Evolutionary conservation across 495 filamentous ascomycete genomes (phyloP).

Genomic region (Neurospora sp.): DNA sequence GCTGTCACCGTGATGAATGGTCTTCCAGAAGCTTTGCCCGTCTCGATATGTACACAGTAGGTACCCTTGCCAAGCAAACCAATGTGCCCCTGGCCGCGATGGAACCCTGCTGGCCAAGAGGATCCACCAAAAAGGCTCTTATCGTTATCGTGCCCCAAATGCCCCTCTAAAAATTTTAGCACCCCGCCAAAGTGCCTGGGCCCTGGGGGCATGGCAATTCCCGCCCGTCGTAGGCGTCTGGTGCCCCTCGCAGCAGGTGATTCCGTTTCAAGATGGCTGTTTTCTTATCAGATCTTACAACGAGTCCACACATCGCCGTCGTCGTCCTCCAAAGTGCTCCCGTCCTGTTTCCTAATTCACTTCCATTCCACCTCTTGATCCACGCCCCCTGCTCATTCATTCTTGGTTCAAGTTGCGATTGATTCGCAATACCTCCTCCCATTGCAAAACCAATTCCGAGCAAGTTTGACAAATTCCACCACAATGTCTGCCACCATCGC

Average conservation of each 20-base stretch:
- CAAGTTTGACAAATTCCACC: conserved; percentile 2
- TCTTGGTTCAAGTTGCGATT: not conserved
- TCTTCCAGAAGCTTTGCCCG: not conserved
- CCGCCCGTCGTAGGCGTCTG: not conserved
- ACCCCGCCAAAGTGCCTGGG: not conserved
- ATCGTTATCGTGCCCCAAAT: conserved; percentile 3
- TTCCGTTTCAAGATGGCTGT: not conserved
- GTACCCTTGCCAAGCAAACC: not conserved
- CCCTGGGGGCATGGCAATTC: not conserved
- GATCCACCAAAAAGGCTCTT: conserved; percentile 2
- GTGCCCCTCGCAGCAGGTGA: not conserved
- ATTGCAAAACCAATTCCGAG: not conserved
- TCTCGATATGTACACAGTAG: not conserved
- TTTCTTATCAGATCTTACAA: not conserved
- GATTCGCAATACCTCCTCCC: not conserved
- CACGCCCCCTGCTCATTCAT: not conserved
- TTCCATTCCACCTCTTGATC: conserved; percentile 12
- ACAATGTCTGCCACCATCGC: conserved; percentile 30
- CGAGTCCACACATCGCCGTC: not conserved
- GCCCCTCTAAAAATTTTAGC: conserved; percentile 9
- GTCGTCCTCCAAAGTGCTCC: not conserved
- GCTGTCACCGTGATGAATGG: not conserved
- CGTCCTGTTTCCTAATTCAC: not conserved
- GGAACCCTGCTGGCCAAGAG: not conserved
- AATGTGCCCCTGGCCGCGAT: not conserved